A percentile compares a stretch with the other conserved stretches of the same genome.
Conservation (phyloP, 2,329 filamentous ascomycete genomes). For the Beauveria scarabaeidicola region DNA sequence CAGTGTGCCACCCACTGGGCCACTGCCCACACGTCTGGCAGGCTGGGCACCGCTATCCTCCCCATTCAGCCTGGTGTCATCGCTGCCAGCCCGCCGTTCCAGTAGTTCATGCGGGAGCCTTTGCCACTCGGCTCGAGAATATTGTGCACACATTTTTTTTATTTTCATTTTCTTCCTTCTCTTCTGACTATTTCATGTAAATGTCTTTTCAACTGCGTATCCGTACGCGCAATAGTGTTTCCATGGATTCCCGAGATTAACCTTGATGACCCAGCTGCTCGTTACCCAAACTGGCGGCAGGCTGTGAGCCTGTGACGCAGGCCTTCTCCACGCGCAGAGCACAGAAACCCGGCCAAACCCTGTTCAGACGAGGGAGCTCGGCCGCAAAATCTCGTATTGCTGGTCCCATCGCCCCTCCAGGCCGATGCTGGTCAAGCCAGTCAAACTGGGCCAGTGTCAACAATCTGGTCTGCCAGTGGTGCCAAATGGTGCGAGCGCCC, state of each 20-base stretch:
- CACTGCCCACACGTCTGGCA: background rate
- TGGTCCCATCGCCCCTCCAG: background rate
- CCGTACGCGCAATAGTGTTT: background rate
- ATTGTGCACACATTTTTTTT: background rate
- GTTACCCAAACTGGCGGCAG: background rate
- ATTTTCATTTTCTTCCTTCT: background rate
- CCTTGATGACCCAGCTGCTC: background rate
- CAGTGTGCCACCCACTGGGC: background rate
- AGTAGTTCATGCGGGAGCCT: constrained; percentile 9
- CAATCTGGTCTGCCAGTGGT: background rate
- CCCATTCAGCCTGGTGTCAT: background rate
- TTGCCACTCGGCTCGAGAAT: constrained; percentile 8
- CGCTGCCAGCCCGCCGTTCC: constrained; percentile 1
- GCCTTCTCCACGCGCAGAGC: background rate
- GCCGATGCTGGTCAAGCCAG: background rate
- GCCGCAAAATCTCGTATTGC: constrained; percentile 11
- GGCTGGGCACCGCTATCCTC: background rate
- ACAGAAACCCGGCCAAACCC: background rate
- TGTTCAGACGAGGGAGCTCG: background rate
- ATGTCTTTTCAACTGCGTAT: background rate
- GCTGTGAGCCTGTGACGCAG: constrained; percentile 3
- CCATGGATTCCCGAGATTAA: background rate
- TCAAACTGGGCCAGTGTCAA: too few relatives aligned
- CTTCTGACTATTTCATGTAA: background rate
- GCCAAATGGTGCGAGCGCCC: background rate